Evolutionary conservation across 1,284 basidiomycete species (phyloP).

Genomic region (Hemileia vastatrix): DNA sequence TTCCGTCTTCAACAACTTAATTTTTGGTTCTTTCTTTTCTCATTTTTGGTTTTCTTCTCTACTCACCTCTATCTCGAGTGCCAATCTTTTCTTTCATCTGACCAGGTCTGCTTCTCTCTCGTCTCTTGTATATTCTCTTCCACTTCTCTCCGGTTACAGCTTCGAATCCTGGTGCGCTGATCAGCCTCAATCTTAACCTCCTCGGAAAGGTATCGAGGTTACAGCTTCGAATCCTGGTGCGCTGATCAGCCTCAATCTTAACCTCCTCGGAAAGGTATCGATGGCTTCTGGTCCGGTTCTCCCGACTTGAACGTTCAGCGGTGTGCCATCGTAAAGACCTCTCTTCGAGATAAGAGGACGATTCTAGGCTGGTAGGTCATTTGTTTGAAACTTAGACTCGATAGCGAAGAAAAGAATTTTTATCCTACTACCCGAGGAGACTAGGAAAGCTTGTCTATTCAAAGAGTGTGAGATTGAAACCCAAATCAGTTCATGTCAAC

Average conservation of each 20-base stretch:
- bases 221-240: conserved; percentile 78
- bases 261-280: conserved; percentile 31
- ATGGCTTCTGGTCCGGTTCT: conserved; percentile 65
- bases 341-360: too few species aligned
- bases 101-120: neutral
- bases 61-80: conserved; percentile 54
- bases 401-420: too few species aligned
- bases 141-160: too few species aligned
- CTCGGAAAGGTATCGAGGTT: conserved; percentile 51
- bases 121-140: neutral
- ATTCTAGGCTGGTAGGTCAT: too few species aligned
- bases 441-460: too few species aligned
- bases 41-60: conserved; percentile 49
- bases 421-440: too few species aligned
- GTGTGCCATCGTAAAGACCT: too few species aligned
- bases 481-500: too few species aligned
- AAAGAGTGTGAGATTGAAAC: too few species aligned
- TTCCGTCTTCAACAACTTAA: conserved; percentile 23
- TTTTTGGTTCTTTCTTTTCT: conserved; percentile 21
- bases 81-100: conserved; percentile 52
- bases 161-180: conserved; percentile 79
- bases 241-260: conserved; percentile 49
- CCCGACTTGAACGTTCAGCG: too few species aligned
- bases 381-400: too few species aligned
- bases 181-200: conserved; percentile 28